Base-by-base conservation (phyloP, 2,329 filamentous ascomycete genomes). In the Diaporthe longicolla region DNA sequence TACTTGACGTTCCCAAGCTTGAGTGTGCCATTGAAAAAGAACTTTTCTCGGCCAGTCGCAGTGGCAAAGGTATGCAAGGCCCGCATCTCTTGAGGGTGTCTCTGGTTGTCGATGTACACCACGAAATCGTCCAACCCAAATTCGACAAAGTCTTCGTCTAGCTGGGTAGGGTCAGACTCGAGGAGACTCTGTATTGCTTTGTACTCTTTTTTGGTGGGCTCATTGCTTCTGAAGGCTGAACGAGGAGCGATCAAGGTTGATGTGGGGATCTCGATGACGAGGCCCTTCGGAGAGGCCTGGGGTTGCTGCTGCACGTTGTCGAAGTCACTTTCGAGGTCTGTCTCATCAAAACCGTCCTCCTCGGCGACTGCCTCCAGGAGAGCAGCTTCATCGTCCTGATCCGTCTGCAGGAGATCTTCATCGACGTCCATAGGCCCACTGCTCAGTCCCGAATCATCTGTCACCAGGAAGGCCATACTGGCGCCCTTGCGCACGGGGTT, bases 1-100 rank as follows among this genome's bases (percentile, higher is more conserved):
- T 84, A 83, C 4, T 70, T 80, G 26, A 43, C 72, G 1, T 81
- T 77, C 0, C 87, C 87, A 4, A 84, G 73, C 11, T 84, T 87
- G 0, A 95, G 79, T 0, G 88, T 79, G 0, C 93, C 93, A 76
- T 94, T 90, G 50, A 94, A 90, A 59, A 84, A 89, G 70, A 90
- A 86, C 6, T 75, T 78, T 21, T 79, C 80, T 52, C 81, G 82
- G 0, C 79, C 83, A 0, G 15, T 19, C 29, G 77, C 80, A 1
- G 83, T 85, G 4, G 85, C 82, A 0, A 93, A 82, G 11, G 88
- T 81, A 29, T 93, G 86, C 0, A 93, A 81, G 0, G 89, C 83
- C 7, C 86, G 83, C 79, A 94, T 85, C 75, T 93, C 90, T 65
- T 82, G 79, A 0, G 82, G 81, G 70, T 86, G 84, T 0, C 75